phyloP scores from a whole-genome alignment of 306 rosid genomes.

The Rosa multiflora region DNA sequence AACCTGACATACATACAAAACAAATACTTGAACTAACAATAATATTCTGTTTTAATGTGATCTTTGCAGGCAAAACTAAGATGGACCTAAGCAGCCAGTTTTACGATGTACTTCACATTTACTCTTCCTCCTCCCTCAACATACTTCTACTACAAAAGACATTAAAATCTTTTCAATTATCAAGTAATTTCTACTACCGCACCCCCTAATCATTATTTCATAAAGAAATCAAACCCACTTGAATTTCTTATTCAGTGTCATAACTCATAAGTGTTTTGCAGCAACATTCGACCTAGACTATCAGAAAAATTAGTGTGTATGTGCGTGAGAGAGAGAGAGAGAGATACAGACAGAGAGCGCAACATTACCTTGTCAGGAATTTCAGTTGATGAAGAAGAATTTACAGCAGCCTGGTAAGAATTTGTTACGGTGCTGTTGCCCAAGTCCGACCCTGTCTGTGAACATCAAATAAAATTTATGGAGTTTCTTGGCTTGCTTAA shows the following conservation, averaged over 20 bases:
- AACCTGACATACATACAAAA: background rate
- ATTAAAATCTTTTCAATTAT: background rate
- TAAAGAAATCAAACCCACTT: background rate
- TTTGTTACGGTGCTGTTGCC: slow-evolving; percentile 31
- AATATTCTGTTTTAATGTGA: background rate
- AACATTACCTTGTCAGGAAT: slow-evolving; percentile 36
- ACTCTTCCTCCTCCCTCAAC: slow-evolving; percentile 1
- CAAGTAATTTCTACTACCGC: background rate
- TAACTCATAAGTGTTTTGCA: background rate
- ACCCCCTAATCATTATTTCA: background rate
- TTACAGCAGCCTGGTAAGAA: slow-evolving; percentile 34
- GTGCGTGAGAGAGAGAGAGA: too few species aligned
- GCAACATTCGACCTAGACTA: background rate
- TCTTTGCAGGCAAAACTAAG: background rate
- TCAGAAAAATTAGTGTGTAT: background rate
- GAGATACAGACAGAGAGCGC: background rate
- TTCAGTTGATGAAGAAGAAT: slow-evolving; percentile 30
- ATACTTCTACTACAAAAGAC: background rate
- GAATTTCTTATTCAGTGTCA: background rate
- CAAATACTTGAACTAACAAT: background rate
- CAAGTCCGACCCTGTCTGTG: slow-evolving; percentile 36
- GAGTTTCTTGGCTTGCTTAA: background rate
- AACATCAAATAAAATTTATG: slow-evolving; percentile 23
- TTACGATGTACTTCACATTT: background rate
- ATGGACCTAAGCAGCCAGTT: background rate